Percentiles rank a stretch among this genome's conserved stretches.
Evolutionary conservation across 2,329 filamentous ascomycete species (phyloP).

Genomic region (Remersonia thermophila): DNA sequence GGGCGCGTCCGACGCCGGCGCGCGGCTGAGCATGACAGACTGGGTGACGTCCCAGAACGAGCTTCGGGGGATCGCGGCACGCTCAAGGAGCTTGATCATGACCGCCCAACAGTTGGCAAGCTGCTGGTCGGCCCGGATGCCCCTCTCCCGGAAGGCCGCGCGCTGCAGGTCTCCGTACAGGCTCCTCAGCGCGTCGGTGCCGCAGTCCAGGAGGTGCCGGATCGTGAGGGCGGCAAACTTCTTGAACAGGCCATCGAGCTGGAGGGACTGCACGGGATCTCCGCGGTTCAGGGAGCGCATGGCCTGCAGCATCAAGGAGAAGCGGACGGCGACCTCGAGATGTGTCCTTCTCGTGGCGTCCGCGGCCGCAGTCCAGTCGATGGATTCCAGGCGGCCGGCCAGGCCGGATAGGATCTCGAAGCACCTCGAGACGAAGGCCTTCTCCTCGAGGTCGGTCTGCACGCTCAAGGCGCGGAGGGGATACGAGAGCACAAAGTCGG

Average conservation of each 20-base stretch:
- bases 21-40: constrained; percentile 27
- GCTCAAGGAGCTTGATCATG: constrained; percentile 40
- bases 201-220: constrained; percentile 29
- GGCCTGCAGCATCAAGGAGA: constrained; percentile 27
- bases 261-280: constrained; percentile 26
- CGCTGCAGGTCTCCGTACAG: constrained; percentile 38
- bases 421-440: constrained; percentile 31
- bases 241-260: constrained; percentile 38
- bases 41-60: constrained; percentile 51
- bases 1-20: constrained; percentile 21
- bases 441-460: constrained; percentile 21
- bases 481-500: constrained; percentile 37
- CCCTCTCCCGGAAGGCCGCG: constrained; percentile 34
- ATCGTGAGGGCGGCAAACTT: constrained; percentile 28
- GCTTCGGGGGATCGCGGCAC: constrained; percentile 35
- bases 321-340: constrained; percentile 25
- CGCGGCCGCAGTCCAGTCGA: constrained; percentile 6
- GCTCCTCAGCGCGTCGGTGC: constrained; percentile 30
- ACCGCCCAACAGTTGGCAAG: constrained; percentile 45
- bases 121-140: constrained; percentile 36
- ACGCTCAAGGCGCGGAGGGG: constrained; percentile 32
- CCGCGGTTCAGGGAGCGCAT: constrained; percentile 31
- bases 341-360: constrained; percentile 9
- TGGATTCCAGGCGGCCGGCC: constrained; percentile 23
- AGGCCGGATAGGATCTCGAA: constrained; percentile 33